A percentile compares a stretch with the other conserved stretches of the same genome.
Evolutionary conservation across 1,284 basidiomycete genomes (phyloP).

Genomic region (Neolentinus lepideus): DNA sequence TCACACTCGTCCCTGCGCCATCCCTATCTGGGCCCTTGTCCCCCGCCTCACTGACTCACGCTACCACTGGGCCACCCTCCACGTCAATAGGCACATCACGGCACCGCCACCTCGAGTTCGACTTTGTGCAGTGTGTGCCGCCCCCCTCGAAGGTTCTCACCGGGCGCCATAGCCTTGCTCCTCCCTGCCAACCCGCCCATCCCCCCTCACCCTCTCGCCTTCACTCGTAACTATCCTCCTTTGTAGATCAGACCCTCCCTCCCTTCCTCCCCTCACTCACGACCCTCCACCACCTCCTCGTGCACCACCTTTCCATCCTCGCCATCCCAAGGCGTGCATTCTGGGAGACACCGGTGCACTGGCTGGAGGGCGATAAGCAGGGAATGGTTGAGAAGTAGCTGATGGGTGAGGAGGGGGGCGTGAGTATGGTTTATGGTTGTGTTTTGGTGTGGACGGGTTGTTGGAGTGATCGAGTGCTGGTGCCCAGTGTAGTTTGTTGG

Average conservation of each 20-base stretch:
- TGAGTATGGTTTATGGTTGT: slow-evolving; percentile 29
- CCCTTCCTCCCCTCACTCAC: slow-evolving; percentile 47
- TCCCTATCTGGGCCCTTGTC: neutral
- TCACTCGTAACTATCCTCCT: neutral
- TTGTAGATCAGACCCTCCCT: slow-evolving; percentile 72
- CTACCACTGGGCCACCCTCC: slow-evolving; percentile 43
- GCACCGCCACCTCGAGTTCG: slow-evolving; percentile 63
- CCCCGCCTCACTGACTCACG: slow-evolving; percentile 17
- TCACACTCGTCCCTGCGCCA: slow-evolving; percentile 12
- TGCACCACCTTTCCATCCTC: slow-evolving; percentile 76
- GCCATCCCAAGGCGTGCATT: slow-evolving; percentile 80
- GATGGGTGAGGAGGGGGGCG: slow-evolving; percentile 63
- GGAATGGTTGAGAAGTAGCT: slow-evolving; percentile 87
- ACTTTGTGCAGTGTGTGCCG: slow-evolving; percentile 44
- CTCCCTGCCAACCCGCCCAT: slow-evolving; percentile 58
- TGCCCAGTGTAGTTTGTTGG: no score
- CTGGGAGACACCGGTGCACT: slow-evolving; percentile 72
- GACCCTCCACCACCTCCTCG: slow-evolving; percentile 72
- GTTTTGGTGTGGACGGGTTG: no score
- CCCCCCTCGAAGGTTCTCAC: slow-evolving; percentile 47
- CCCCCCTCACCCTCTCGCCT: slow-evolving; percentile 27
- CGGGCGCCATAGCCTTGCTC: slow-evolving; percentile 84
- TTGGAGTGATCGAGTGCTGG: no score
- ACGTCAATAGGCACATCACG: slow-evolving; percentile 60
- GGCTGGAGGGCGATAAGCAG: slow-evolving; percentile 53